Conservation (phyloP, 495 filamentous ascomycete species). For the Penicillium dipodomyicola region DNA sequence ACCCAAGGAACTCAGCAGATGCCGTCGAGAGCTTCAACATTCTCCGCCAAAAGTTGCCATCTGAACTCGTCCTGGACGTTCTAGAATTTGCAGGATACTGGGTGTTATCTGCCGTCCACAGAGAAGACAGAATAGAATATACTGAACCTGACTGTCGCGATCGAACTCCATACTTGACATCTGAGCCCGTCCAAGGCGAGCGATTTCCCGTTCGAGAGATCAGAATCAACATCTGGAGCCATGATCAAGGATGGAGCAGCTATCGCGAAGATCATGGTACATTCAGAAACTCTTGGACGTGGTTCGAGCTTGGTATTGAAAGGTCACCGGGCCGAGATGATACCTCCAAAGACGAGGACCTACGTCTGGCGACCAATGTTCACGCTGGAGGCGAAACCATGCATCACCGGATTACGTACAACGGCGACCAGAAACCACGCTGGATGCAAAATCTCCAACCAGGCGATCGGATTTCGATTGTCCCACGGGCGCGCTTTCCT, state of each 20-base stretch:
- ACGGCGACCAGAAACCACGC: background rate
- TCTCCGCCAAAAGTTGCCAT: background rate
- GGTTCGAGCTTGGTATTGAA: slow-evolving; percentile 59
- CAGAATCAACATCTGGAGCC: slow-evolving; percentile 52
- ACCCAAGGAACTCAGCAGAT: slow-evolving; percentile 2
- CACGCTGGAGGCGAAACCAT: background rate
- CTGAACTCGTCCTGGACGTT: slow-evolving; percentile 9
- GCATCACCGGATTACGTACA: background rate
- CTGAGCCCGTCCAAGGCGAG: background rate
- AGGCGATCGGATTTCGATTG: slow-evolving; percentile 3
- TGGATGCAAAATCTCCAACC: slow-evolving; percentile 1
- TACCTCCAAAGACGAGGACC: background rate
- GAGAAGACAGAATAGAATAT: background rate
- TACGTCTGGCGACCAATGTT: slow-evolving; percentile 5
- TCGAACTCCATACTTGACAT: slow-evolving; percentile 2
- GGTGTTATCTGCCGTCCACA: background rate
- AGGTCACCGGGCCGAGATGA: slow-evolving; percentile 27
- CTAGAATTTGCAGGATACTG: slow-evolving; percentile 7
- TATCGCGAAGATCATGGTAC: slow-evolving; percentile 26
- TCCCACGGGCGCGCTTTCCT: background rate
- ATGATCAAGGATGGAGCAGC: slow-evolving; percentile 58
- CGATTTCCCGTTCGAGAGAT: slow-evolving; percentile 43
- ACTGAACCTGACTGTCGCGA: background rate
- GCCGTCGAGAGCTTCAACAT: background rate
- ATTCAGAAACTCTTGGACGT: slow-evolving; percentile 51